Evolutionary conservation across 202 grass and related monocot species (phyloP), one percentile per base, ranked within the genome.

Genomic region (Zizania palustris): DNA sequence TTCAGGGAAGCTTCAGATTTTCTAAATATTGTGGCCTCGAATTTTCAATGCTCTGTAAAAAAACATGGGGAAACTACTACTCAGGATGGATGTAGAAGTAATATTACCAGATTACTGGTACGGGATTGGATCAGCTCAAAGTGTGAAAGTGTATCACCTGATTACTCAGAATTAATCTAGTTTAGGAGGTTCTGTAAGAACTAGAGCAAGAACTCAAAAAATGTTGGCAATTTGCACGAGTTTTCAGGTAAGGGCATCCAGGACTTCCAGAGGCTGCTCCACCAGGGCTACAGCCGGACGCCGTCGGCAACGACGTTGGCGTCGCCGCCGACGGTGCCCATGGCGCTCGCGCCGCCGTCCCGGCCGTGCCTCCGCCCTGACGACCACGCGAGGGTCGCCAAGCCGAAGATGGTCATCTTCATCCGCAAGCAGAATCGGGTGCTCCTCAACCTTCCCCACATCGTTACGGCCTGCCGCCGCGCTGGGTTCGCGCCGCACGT

Each of bases 261-360:
- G 69, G 93, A 97, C 60, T 97, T 97, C 84, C 93, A 93, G 41
- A 50, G 74, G n/a, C 68, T 97, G 3, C 90, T 97, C n/a, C 82
- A 85, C 74, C 86, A 83, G 45, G 88, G 93, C 40, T 89, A 88
- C 79, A 87, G 74, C 71, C 40, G 84, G 63, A 79, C 59, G 45
- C 28, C 28, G 50, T 21, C 69, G 35, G 53, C 69, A 1, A 54
- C 80, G 20, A 53, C 69, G 28, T 28, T 28, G 6, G 51, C 67
- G 0, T 14, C 86, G 5, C 11, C 73, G 48, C 28, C 80, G 20
- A 71, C 72, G 34, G 49, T 60, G 44, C 63, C 79, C 3, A 80
- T 68, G 3, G 64, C 75, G 3, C 83, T 59, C 12, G 22, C 69
- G 45, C 79, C 75, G 11, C 85, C 73, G 3, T 55, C 73, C 44